Base-by-base conservation (phyloP, 176 grass and related monocot species). In the Typha latifolia region DNA sequence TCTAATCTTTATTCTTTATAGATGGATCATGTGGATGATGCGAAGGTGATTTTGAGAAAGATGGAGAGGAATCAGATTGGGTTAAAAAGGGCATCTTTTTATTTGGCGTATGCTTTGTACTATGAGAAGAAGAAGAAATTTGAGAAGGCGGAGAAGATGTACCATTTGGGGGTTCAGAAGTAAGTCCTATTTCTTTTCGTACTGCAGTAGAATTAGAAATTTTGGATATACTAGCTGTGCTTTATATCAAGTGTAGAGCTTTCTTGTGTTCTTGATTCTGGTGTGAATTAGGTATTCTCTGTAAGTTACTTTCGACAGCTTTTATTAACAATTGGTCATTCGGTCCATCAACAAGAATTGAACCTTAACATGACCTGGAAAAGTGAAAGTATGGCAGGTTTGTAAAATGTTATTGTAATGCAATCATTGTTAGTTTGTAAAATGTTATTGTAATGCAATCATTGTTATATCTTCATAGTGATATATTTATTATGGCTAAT, bases 21-120 rank as follows among this genome's bases (percentile, higher is more conserved):
- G 87, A 97, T 97, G 93, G 93, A 97, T 73, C 90, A 84, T 47
- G 88, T 97, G 51, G 26, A 82, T 23, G 93, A 97, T 71, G 88
- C 89, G 6, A 97, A 87, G 68, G 78, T 78, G 15, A 61, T 97
- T 55, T 81, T 97, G 61, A 92, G 85, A 74, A 97, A 76, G 74
- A 85, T 97, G 89, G 83, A 92, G 79, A 75, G 62, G 73, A 89
- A 84, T 64, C 57, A 78, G 49, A 92, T 97, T 61, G 94, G 94
- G 11, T 69, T 79, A 23, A 99, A 85, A 66, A 81, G 94, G 76
- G 75, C 85, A 26, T 70, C 83, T 11, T 97, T 90, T 61, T 97
- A 92, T 74, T 84, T 89, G 79, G 94, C 94, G 5, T 87, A 90
- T 65, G 83, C 94, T 65, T 32, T 97, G 48, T 90, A 97, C 71